These are phyloP conservation scores for Stagonosporopsis rhizophila DNA, from an alignment of 2,329 filamentous ascomycete genomes.

Conservation along the genomic window DNA sequence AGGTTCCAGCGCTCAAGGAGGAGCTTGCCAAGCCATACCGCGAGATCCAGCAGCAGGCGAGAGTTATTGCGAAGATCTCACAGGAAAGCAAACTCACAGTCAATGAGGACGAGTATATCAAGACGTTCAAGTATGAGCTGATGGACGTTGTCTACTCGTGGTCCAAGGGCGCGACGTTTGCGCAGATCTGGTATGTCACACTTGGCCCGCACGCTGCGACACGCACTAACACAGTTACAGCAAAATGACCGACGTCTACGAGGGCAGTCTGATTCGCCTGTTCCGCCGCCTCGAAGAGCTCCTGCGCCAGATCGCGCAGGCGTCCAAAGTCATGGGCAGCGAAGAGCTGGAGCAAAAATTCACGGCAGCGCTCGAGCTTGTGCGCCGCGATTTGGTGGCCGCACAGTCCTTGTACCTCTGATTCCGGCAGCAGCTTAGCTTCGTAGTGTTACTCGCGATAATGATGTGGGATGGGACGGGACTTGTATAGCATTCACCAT, in stretches of 20 bases:
- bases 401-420: constrained; percentile 87
- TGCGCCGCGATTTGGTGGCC: constrained; percentile 91
- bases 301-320: constrained; percentile 92
- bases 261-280: constrained; percentile 92
- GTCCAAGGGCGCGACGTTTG: constrained; percentile 88
- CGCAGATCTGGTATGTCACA: constrained; percentile 85
- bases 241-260: constrained; percentile 99
- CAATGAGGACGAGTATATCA: constrained; percentile 94
- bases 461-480: neutral
- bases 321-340: constrained; percentile 96
- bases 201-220: neutral
- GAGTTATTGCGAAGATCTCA: constrained; percentile 89
- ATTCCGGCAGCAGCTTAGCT: constrained; percentile 15
- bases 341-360: constrained; percentile 94
- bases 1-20: constrained; percentile 74
- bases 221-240: constrained; percentile 55
- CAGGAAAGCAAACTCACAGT: constrained; percentile 91
- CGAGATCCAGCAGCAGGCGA: constrained; percentile 86
- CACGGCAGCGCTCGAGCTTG: constrained; percentile 81
- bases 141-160: constrained; percentile 97
- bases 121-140: constrained; percentile 89
- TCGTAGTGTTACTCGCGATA: constrained; percentile 14
- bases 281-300: constrained; percentile 96
- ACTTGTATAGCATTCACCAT: constrained; percentile 23
- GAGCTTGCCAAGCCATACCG: constrained; percentile 85